Conservation (phyloP, 2,329 filamentous ascomycete species). For the Colletotrichum musicola region DNA sequence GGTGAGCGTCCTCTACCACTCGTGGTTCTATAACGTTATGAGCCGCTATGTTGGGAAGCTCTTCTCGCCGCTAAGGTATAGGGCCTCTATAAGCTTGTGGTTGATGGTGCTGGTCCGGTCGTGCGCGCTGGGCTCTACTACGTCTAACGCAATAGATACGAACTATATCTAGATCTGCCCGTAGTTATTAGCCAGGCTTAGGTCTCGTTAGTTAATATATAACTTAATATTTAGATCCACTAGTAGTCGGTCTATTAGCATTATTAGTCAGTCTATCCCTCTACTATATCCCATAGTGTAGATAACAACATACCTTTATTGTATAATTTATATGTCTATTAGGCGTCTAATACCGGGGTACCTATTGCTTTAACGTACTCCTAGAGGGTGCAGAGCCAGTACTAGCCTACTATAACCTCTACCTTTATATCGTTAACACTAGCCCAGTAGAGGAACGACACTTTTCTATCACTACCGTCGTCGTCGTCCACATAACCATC, state of each 20-base stretch:
- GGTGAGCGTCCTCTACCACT: neutral
- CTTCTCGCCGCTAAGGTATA: neutral
- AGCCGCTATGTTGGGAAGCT: neutral
- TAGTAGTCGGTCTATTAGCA: no score
- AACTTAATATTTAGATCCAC: no score
- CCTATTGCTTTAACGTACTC: constrained; percentile 27
- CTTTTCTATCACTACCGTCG: no score
- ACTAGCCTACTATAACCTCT: constrained; percentile 33
- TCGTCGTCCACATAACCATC: neutral
- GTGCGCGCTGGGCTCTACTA: no score
- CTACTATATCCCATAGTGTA: no score
- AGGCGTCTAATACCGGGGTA: no score
- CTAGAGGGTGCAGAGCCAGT: constrained; percentile 31
- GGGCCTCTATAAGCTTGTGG: neutral
- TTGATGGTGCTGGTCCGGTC: neutral
- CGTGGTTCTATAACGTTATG: neutral
- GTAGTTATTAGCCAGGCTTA: constrained; percentile 37
- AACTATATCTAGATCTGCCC: constrained; percentile 39
- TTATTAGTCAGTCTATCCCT: no score
- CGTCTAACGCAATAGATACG: neutral
- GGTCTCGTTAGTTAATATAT: no score
- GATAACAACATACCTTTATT: constrained; percentile 40
- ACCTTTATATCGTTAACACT: neutral
- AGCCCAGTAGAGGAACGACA: constrained; percentile 1
- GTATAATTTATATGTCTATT: no score